Percentiles rank a stretch among this genome's conserved stretches.
Evolutionary conservation across 306 rosid species (phyloP).

Genomic region (Malus sylvestris): DNA sequence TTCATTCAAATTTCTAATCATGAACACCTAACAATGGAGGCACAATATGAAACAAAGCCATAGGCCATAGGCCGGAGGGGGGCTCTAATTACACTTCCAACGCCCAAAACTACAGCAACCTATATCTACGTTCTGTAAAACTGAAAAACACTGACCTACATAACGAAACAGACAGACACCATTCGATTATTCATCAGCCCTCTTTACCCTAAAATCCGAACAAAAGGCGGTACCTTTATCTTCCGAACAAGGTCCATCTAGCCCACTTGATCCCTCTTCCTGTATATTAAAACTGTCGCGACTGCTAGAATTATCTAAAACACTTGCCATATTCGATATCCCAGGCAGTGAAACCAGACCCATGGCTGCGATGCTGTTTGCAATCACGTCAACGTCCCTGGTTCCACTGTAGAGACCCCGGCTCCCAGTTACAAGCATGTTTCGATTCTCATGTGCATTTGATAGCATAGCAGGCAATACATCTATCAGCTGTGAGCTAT

Average conservation of each 20-base stretch:
- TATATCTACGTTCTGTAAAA: slow-evolving; percentile 31
- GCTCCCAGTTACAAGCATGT: slow-evolving; percentile 65
- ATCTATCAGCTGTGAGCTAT: slow-evolving; percentile 48
- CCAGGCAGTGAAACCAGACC: slow-evolving; percentile 71
- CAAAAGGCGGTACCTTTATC: slow-evolving; percentile 26
- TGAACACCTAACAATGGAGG: neutral
- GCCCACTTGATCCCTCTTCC: slow-evolving; percentile 28
- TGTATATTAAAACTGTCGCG: slow-evolving; percentile 17
- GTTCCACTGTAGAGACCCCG: slow-evolving; percentile 69
- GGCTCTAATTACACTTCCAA: slow-evolving; percentile 28
- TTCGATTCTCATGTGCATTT: slow-evolving; percentile 42
- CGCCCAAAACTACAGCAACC: slow-evolving; percentile 16
- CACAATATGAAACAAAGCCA: slow-evolving; percentile 1
- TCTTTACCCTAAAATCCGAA: slow-evolving; percentile 27
- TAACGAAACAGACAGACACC: neutral
- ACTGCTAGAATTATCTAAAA: slow-evolving; percentile 14
- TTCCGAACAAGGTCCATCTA: slow-evolving; percentile 35
- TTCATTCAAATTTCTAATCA: too few relatives aligned
- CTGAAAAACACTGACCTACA: slow-evolving; percentile 19
- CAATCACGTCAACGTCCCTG: slow-evolving; percentile 58
- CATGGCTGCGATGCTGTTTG: slow-evolving; percentile 82
- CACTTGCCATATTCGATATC: slow-evolving; percentile 26
- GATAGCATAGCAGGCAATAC: slow-evolving; percentile 62
- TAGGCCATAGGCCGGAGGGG: neutral
- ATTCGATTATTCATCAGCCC: slow-evolving; percentile 4